A percentile compares a stretch with the other conserved stretches of the same genome.
phyloP scores from a whole-genome alignment of 2,329 filamentous ascomycete genomes.

The Lomentospora prolificans region DNA sequence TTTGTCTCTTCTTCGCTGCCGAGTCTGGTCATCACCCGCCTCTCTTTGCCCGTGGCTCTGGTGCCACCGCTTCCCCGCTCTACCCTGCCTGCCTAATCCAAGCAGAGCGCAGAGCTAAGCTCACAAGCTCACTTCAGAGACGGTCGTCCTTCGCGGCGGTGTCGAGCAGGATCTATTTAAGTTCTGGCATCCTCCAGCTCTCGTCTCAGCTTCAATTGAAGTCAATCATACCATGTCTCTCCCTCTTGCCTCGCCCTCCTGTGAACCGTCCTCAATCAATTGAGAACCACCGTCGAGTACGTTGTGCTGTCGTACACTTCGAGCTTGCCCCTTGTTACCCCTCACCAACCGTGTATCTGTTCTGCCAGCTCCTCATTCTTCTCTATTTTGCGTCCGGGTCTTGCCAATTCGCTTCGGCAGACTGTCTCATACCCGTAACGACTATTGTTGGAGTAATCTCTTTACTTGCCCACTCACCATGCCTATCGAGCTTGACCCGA shows the following conservation, averaged over 20 bases:
- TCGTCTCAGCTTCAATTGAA: not conserved
- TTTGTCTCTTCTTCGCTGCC: not conserved
- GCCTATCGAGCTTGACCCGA: conserved; percentile 27
- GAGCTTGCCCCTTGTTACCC: not conserved
- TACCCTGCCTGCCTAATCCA: not conserved
- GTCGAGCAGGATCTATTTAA: not conserved
- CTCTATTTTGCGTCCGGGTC: not conserved
- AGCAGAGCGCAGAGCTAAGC: not conserved
- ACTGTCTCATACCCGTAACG: not conserved
- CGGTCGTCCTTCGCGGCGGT: not conserved
- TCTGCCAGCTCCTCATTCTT: not conserved
- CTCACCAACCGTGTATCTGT: not conserved
- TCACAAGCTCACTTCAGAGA: not conserved
- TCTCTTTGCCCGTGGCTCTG: not conserved
- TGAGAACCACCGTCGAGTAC: no score
- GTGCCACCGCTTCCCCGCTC: not conserved
- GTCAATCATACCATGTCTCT: not conserved
- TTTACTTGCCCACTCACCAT: conserved; percentile 13
- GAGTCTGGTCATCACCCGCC: not conserved
- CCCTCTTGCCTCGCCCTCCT: not conserved
- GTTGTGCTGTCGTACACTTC: no score
- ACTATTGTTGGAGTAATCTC: no score
- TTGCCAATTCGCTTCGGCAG: not conserved
- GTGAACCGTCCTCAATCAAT: not conserved
- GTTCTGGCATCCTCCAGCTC: not conserved